A percentile compares a stretch with the other conserved stretches of the same genome.
These are phyloP conservation scores for Pichia paraexigua DNA, from an alignment of 805 yeast species.

Conservation along the genomic window DNA sequence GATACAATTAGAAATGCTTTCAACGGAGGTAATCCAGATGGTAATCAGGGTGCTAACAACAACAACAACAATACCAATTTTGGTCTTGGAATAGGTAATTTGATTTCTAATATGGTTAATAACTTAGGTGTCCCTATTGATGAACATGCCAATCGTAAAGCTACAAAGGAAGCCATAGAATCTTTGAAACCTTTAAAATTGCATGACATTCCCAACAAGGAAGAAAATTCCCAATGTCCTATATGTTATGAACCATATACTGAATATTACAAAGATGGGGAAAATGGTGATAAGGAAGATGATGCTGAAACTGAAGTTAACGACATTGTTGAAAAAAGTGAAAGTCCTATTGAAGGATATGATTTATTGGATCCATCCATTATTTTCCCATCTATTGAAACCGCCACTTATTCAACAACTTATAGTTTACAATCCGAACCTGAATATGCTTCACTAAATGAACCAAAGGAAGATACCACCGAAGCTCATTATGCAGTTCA, in stretches of 20 bases:
- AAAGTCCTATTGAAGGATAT: conserved; percentile 11
- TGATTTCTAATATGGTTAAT: neutral
- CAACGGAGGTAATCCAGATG: neutral
- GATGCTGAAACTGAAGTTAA: neutral
- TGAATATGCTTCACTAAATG: neutral
- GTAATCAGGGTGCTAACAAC: neutral
- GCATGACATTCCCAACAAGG: conserved; percentile 16
- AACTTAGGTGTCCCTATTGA: neutral
- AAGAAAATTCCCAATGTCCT: conserved; percentile 29
- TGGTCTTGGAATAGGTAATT: neutral
- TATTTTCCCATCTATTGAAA: conserved; percentile 21
- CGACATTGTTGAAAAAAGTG: neutral
- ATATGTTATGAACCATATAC: conserved; percentile 34
- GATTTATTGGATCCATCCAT: conserved; percentile 21
- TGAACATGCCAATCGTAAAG: conserved; percentile 8
- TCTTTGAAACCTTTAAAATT: conserved; percentile 17
- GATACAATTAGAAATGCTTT: conserved; percentile 1
- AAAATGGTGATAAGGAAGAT: neutral
- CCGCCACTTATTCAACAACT: conserved; percentile 14
- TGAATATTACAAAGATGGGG: neutral
- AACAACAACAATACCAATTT: neutral
- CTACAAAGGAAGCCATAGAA: conserved; percentile 26
- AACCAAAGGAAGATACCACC: neutral
- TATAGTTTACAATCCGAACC: neutral
- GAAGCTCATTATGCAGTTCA: conserved; percentile 51